Base-by-base conservation (phyloP, 495 filamentous ascomycete species). In the Patellaria atrata region DNA sequence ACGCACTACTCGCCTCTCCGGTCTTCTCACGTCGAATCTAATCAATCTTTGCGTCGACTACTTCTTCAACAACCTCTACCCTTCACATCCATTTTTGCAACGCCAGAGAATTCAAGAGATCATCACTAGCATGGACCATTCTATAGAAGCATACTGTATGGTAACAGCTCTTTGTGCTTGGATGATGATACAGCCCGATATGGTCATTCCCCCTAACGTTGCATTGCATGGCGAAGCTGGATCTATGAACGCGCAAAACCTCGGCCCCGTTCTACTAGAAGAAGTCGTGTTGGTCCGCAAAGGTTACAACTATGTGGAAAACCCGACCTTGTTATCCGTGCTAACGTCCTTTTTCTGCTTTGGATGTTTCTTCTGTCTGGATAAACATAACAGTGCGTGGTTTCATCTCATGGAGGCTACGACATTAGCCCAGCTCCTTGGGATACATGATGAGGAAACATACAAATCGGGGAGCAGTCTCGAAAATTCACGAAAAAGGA, bases 341-440 rank as follows among this genome's bases (percentile, higher is more conserved):
- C 65, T 79, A 37, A 86, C 81, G 8, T 83, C 77, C 3, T 89
- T 78, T 57, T 85, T 89, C 47, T 56, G 83, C 7, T 89, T 80
- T 48, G 79, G 74, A 4, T 76, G 74, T 30, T 74, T 77, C 53
- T 79, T 78, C 41, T 77, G 74, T 30, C 60, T 87, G 18, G 76
- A 78, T 28, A 64, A 71, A 53, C 73, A 78, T 49, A 70, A 76
- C 45, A 71, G 74, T 52, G 77, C 77, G 0, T 83, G 77, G 72
- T 79, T 75, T 46, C 68, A 78, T 55, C 60, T 82, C 4, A 70
- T 77, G 13, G 75, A 82, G 54, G 75, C 75, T 3, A 79, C 74
- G 2, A 82, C 78, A 4, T 48, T 80, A 8, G 59, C 57, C 17
- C 54, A 55, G 23, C 54, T 57, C 0, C 60, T 47, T 15, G 70